Percentiles rank a stretch among this genome's conserved stretches.
Evolutionary conservation across 1,139 yeast genomes (phyloP).

Genomic region (Nadsonia starkeyi-henricii): DNA sequence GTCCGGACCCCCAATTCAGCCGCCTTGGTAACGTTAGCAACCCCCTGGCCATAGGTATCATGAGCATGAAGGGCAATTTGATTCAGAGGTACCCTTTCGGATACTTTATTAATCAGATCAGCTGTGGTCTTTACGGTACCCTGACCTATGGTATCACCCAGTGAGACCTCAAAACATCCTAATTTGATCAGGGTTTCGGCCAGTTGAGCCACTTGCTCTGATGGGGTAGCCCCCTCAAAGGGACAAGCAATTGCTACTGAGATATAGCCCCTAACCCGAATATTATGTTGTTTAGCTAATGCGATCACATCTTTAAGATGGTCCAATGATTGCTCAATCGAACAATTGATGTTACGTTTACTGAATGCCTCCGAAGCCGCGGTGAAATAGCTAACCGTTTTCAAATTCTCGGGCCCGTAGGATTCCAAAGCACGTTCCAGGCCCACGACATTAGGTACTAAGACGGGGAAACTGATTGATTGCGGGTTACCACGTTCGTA

Average conservation of each 20-base stretch:
- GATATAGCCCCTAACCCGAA: constrained; percentile 22
- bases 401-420: constrained; percentile 11
- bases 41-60: constrained; percentile 27
- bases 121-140: constrained; percentile 22
- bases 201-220: constrained; percentile 18
- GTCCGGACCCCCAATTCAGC: constrained; percentile 22
- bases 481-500: constrained; percentile 4
- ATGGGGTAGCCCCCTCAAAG: constrained; percentile 24
- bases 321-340: constrained; percentile 19
- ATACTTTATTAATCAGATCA: constrained; percentile 16
- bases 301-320: constrained; percentile 18
- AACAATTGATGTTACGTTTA: constrained; percentile 21
- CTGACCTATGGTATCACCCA: constrained; percentile 26
- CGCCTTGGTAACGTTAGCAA: constrained; percentile 23
- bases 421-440: constrained; percentile 18
- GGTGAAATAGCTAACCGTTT: constrained; percentile 24
- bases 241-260: constrained; percentile 26
- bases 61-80: constrained; percentile 26
- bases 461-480: constrained; percentile 20
- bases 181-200: constrained; percentile 18
- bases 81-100: constrained; percentile 16
- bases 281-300: constrained; percentile 15
- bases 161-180: constrained; percentile 26
- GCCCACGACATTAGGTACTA: constrained; percentile 23
- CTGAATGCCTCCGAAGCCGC: constrained; percentile 26